Base-by-base conservation (phyloP, 2,329 filamentous ascomycete species). In the Fusarium sp. region DNA sequence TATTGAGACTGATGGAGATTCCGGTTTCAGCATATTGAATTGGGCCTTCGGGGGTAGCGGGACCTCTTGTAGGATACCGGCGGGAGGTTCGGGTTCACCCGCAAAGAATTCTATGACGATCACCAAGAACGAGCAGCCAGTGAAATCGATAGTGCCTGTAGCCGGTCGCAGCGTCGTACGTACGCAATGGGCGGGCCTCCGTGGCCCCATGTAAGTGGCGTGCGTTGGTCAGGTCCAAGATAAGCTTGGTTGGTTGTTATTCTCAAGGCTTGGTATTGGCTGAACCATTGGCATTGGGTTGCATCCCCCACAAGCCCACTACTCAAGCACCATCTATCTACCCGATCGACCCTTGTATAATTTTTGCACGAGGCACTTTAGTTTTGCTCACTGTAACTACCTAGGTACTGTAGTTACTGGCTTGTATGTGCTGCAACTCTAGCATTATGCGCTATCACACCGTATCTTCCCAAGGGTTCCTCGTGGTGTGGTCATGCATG, bases 301-400 rank as follows among this genome's bases (percentile, higher is more conserved):
- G 22, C 42, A 42, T 59, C 63, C 41, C 63, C 65, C 65, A 68
- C 65, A 68, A 61, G 35, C 65, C 54, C n/a, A 58, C 50, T 65
- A 58, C 50, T 65, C 24, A 28, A 50, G 33, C 59, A 53, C 36
- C 50, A 14, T 26, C 36, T 50, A 57, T 41, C 61, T 42, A 48
- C 14, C 30, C n/a, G 61, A 66, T 30, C 38, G 24, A 45, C 45
- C 31, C 33, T 53, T 47, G 38, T 38, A 38, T 33, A 47, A 31
- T 47, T 60, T 36, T 41, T 66, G 36, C 38, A 50, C 39, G 51
- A 33, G 51, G 51, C 36, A 36, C 11, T n/a, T 42, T 62, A 31
- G 18, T 35, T 38, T n/a, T 35, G 13, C 14, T 31, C 38, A 18
- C 30, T 48, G 24, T 22, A 57, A 24, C 9, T n/a, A n/a, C n/a